phyloP scores from a whole-genome alignment of 202 grass and related monocot genomes.

The Miscanthus sacchariflorus region DNA sequence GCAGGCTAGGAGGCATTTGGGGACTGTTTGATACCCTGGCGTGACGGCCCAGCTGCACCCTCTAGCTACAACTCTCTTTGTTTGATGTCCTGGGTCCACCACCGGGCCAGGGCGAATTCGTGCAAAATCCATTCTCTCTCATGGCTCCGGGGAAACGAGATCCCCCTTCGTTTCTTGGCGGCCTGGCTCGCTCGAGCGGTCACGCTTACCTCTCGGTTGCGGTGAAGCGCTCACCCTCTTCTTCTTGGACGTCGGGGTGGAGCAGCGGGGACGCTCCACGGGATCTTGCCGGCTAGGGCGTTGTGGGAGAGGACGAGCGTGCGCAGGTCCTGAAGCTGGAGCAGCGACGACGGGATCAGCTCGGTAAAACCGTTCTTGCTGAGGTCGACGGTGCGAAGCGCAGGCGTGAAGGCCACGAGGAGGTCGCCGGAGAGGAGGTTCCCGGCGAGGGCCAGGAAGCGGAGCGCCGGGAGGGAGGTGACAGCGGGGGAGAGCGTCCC shows the following conservation, averaged over 20 bases:
- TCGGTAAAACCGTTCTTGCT: constrained; percentile 68
- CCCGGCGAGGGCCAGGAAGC: constrained; percentile 78
- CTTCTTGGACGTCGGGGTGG: constrained; percentile 68
- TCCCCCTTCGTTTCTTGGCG: too few species aligned
- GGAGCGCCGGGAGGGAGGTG: constrained; percentile 57
- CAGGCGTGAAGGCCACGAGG: constrained; percentile 42
- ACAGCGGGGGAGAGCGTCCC: constrained; percentile 37
- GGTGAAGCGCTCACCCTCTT: too few species aligned
- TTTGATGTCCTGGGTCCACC: too few species aligned
- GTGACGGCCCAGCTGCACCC: too few species aligned
- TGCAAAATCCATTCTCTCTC: too few species aligned
- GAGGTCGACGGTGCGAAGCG: constrained; percentile 80
- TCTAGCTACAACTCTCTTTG: too few species aligned
- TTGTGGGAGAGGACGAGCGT: constrained; percentile 90
- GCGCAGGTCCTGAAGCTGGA: constrained; percentile 51
- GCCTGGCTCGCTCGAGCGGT: too few species aligned
- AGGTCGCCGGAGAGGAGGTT: constrained; percentile 74
- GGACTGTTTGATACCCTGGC: too few species aligned
- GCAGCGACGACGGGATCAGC: constrained; percentile 50
- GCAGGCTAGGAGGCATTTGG: too few species aligned
- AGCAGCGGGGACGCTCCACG: constrained; percentile 45
- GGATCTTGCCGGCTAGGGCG: constrained; percentile 58
- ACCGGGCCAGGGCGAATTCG: too few species aligned
- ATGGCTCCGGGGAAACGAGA: too few species aligned
- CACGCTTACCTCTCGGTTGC: too few species aligned